Evolutionary conservation across 2,329 filamentous ascomycete species (phyloP), one percentile per base, ranked within the genome.

Genomic region (Paecilomyces sp.): DNA sequence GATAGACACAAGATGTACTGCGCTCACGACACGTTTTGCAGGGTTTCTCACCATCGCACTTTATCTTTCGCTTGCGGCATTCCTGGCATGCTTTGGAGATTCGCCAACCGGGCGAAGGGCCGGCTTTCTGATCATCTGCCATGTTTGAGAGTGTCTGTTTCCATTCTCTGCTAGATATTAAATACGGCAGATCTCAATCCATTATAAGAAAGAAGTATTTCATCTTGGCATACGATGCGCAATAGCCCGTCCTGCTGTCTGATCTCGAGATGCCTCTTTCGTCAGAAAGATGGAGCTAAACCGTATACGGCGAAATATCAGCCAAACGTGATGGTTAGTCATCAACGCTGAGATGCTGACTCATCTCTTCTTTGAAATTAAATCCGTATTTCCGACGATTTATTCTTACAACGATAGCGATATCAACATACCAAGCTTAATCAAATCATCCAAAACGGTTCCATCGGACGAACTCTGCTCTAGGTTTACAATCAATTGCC

Each of bases 21-120:
- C 73, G 65, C 55, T 67, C 59, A 24, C 71, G 66, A 59, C 75
- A 77, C 55, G 73, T 74, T 62, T 76, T 74, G 65, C 75, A 77
- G 58, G 75, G 75, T n/a, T 68, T 68, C 30, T 66, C 57, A 15
- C 74, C 75, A 60, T 75, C 73, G 64, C 75, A 77, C 30, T 72
- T 72, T 63, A 77, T 76, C 65, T 77, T 77, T 57, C 75, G 68
- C 57, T 73, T 70, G 22, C 75, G 71, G 59, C 75, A 77, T 61
- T 77, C 74, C 63, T 77, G 70, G 57, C 75, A 77, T 0, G 75
- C 75, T 55, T 75, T 75, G 33, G 74, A 65, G 47, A 73, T 74
- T 33, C 73, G 68, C 71, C 71, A 74, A n/a, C 67, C 65, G 1
- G 66, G 57, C 22, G 62, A 56, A 22, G 65, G 63, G 2, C 61